Evolutionary conservation across 176 grass and related monocot genomes (phyloP).

Genomic region (Triticum aestivum): DNA sequence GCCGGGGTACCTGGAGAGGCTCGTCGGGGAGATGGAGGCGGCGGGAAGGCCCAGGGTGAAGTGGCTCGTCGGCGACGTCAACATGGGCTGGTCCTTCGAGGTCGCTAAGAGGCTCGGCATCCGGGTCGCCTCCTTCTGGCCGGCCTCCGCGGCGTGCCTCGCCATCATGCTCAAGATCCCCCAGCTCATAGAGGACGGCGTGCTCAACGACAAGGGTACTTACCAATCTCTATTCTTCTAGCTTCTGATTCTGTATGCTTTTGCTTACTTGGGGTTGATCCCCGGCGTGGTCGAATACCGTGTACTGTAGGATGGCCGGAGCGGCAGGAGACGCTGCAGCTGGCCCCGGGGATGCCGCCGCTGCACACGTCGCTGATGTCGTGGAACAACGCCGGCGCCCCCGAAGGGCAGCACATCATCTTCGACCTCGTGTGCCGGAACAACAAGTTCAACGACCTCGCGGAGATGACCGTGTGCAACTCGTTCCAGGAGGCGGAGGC

Average conservation of each 20-base stretch:
- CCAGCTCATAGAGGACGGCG: constrained; percentile 41
- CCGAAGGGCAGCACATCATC: constrained; percentile 26
- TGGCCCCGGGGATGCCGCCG: constrained; percentile 38
- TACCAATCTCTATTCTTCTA: too few species aligned
- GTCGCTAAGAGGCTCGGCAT: constrained; percentile 51
- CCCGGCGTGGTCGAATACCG: too few species aligned
- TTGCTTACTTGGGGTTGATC: too few species aligned
- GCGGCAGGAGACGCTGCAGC: constrained; percentile 18
- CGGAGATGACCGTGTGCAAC: constrained; percentile 56
- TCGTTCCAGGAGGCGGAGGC: constrained; percentile 57
- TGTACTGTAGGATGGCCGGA: constrained; percentile 35
- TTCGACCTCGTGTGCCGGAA: constrained; percentile 45
- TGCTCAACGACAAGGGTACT: constrained; percentile 51
- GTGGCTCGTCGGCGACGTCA: constrained; percentile 59
- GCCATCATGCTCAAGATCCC: constrained; percentile 56
- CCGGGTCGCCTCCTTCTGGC: constrained; percentile 43
- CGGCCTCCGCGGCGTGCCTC: constrained; percentile 35
- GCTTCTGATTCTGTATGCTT: too few species aligned
- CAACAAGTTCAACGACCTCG: constrained; percentile 13
- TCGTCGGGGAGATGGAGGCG: constrained; percentile 30
- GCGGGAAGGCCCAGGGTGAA: constrained; percentile 9
- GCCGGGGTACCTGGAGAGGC: constrained; percentile 26
- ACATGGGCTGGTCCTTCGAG: constrained; percentile 67
- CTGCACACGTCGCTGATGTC: constrained; percentile 34
- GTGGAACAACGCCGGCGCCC: constrained; percentile 34